phyloP scores from a whole-genome alignment of 305 asterid genomes.

The Fraxinus sp. region DNA sequence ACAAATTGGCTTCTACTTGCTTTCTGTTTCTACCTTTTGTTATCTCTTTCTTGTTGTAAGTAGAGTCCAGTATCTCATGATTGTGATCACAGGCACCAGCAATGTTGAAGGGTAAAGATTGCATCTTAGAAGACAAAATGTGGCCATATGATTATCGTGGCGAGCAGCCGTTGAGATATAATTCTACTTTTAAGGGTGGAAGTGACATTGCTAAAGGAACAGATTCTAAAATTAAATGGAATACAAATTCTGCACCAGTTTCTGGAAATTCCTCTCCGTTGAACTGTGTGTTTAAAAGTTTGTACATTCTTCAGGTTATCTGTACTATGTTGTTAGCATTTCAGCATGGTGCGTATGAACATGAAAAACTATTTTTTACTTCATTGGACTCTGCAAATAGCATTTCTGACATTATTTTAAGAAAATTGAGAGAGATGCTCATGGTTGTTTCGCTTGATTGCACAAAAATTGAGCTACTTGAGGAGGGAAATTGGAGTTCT shows the following conservation, averaged over 20 bases:
- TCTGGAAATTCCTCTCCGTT: slow-evolving; percentile 44
- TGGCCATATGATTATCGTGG: slow-evolving; percentile 37
- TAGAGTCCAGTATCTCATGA: slow-evolving; percentile 28
- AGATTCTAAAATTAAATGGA: slow-evolving; percentile 34
- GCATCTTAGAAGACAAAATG: slow-evolving; percentile 41
- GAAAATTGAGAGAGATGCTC: slow-evolving; percentile 78
- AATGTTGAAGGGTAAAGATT: slow-evolving; percentile 42
- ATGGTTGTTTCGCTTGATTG: slow-evolving; percentile 88
- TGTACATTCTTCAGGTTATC: slow-evolving; percentile 71
- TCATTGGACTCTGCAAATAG: slow-evolving; percentile 71
- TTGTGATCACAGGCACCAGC: slow-evolving; percentile 59
- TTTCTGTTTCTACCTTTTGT: slow-evolving; percentile 1
- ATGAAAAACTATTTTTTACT: slow-evolving; percentile 66
- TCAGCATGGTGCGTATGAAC: slow-evolving; percentile 46
- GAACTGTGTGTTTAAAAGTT: slow-evolving; percentile 48
- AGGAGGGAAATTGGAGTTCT: slow-evolving; percentile 53
- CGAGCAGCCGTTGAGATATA: slow-evolving; percentile 37
- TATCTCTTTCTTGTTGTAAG: slow-evolving; percentile 14
- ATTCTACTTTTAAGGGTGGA: slow-evolving; percentile 32
- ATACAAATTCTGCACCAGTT: slow-evolving; percentile 30
- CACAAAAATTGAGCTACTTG: slow-evolving; percentile 84
- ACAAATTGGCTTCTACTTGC: slow-evolving; percentile 14
- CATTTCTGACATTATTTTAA: slow-evolving; percentile 62
- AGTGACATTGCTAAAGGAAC: slow-evolving; percentile 32
- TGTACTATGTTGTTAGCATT: slow-evolving; percentile 54